phyloP scores from a whole-genome alignment of 805 yeast genomes.

The Suhomyces faveliae region DNA sequence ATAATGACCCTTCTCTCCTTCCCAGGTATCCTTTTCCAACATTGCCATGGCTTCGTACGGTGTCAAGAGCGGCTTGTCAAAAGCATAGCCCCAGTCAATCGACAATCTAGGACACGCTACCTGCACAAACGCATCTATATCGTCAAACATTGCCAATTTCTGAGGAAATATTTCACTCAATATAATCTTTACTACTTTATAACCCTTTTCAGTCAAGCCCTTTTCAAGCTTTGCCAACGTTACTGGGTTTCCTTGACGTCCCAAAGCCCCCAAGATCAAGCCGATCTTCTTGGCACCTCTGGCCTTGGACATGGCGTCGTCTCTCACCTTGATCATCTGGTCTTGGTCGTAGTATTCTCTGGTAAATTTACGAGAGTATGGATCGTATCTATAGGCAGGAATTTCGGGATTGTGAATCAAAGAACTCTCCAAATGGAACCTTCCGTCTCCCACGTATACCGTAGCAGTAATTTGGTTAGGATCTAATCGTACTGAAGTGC shows the following conservation, averaged over 20 bases:
- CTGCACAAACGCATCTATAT: conserved; percentile 92
- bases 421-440: conserved; percentile 92
- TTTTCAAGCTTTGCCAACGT: conserved; percentile 69
- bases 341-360: conserved; percentile 83
- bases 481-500: conserved; percentile 84
- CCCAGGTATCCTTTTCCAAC: conserved; percentile 72
- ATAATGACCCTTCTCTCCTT: conserved; percentile 52
- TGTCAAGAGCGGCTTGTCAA: conserved; percentile 83
- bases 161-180: conserved; percentile 92
- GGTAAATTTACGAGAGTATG: conserved; percentile 89
- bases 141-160: conserved; percentile 87
- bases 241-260: conserved; percentile 87
- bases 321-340: conserved; percentile 72
- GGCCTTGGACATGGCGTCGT: conserved; percentile 71
- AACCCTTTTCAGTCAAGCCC: conserved; percentile 52
- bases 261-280: conserved; percentile 85
- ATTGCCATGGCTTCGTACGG: conserved; percentile 96
- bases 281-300: conserved; percentile 66
- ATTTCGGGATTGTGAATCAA: conserved; percentile 96
- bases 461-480: conserved; percentile 67
- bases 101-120: conserved; percentile 96
- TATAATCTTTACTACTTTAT: conserved; percentile 74
- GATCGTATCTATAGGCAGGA: conserved; percentile 93
- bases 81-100: conserved; percentile 99
- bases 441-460: conserved; percentile 93